Evolutionary conservation across 306 rosid genomes (phyloP).

Genomic region (Sicyos edulis): DNA sequence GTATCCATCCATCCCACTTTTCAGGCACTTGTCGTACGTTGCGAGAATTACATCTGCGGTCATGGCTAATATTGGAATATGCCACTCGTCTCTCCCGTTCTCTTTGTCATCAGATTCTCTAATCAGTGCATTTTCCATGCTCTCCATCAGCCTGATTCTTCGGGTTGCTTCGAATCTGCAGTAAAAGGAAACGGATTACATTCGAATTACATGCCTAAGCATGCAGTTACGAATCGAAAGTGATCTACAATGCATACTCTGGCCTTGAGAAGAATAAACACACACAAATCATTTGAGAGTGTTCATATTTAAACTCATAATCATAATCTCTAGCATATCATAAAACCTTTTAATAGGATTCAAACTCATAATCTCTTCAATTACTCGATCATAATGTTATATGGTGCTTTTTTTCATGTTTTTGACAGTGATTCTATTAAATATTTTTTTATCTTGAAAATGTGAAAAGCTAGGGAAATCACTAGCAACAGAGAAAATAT

Average conservation of each 20-base stretch:
- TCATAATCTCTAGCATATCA: no score
- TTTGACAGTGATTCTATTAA: neutral
- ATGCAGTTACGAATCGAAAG: neutral
- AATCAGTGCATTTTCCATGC: conserved; percentile 39
- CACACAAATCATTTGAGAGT: neutral
- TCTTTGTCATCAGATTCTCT: conserved; percentile 30
- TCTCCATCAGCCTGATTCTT: conserved; percentile 66
- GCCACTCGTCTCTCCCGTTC: conserved; percentile 39
- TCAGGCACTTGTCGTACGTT: conserved; percentile 65
- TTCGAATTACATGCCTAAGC: neutral
- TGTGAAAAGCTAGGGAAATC: neutral
- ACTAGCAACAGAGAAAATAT: neutral
- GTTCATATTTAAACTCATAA: no score
- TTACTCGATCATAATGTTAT: no score
- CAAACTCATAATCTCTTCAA: no score
- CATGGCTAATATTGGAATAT: conserved; percentile 84
- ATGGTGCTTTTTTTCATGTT: no score
- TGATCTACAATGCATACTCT: neutral
- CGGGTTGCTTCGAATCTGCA: conserved; percentile 81
- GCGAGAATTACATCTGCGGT: conserved; percentile 96
- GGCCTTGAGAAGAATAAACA: neutral
- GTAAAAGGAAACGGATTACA: neutral
- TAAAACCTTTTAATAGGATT: neutral
- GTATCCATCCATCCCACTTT: conserved; percentile 96
- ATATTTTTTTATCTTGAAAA: neutral